phyloP scores from a whole-genome alignment of 768 basidiomycete genomes.

The Grammothele lineata region DNA sequence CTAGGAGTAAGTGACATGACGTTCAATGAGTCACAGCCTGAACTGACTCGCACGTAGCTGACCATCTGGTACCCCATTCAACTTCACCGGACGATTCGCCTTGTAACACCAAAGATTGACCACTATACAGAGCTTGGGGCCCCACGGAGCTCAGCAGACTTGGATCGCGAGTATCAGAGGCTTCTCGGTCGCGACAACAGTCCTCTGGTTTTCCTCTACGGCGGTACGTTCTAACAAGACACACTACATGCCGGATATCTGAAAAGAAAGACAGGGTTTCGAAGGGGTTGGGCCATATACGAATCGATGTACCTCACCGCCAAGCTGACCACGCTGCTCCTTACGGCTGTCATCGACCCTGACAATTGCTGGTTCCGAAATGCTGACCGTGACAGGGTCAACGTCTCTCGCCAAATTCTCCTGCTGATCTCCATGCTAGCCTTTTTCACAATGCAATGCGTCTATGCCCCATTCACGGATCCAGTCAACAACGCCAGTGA shows the following conservation, averaged over 20 bases:
- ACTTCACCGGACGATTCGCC: constrained; percentile 50
- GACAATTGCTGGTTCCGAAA: constrained; percentile 72
- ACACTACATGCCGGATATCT: no score
- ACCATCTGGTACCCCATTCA: constrained; percentile 69
- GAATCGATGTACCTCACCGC: constrained; percentile 62
- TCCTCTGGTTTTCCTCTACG: constrained; percentile 70
- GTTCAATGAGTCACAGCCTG: background rate
- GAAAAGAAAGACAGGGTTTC: constrained; percentile 44
- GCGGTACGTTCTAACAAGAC: constrained; percentile 49
- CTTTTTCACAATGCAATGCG: constrained; percentile 61
- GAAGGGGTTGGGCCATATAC: constrained; percentile 65
- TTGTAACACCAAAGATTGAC: constrained; percentile 62
- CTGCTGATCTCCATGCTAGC: constrained; percentile 51
- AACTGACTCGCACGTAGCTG: constrained; percentile 36
- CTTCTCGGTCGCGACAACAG: constrained; percentile 58
- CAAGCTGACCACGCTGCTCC: constrained; percentile 63
- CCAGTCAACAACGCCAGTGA: constrained; percentile 73
- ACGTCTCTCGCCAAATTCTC: constrained; percentile 56
- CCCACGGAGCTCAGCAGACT: constrained; percentile 45
- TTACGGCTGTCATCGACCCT: constrained; percentile 62
- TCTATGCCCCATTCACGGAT: constrained; percentile 60
- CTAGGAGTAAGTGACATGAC: constrained; percentile 37
- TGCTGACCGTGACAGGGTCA: constrained; percentile 43
- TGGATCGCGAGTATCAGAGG: constrained; percentile 70
- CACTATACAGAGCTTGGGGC: constrained; percentile 69